Conservation (phyloP, 768 basidiomycete species). For the Amanita pallidorosea region DNA sequence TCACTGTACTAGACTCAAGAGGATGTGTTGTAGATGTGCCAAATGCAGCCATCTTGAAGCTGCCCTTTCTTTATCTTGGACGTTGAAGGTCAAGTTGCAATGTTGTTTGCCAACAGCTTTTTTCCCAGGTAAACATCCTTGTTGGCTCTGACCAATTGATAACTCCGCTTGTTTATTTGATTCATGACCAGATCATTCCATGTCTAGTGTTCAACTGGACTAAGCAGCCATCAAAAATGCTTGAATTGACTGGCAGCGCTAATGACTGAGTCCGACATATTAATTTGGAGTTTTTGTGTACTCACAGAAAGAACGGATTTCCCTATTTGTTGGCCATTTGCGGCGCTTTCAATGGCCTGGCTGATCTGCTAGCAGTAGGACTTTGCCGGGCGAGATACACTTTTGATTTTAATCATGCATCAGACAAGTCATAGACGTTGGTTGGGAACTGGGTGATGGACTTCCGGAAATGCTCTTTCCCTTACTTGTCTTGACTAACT, state of each 20-base stretch:
- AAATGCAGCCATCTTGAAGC: constrained; percentile 5
- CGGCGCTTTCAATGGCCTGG: neutral
- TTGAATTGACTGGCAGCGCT: neutral
- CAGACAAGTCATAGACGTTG: too few species aligned
- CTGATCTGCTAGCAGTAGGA: neutral
- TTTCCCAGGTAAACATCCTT: neutral
- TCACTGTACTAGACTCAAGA: neutral
- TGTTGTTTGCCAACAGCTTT: neutral
- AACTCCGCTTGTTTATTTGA: neutral
- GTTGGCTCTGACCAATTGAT: neutral
- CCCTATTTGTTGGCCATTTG: neutral
- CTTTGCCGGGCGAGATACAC: neutral
- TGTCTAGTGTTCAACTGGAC: neutral
- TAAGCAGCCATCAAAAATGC: neutral
- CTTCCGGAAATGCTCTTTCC: neutral
- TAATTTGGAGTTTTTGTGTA: neutral
- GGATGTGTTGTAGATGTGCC: constrained; percentile 4
- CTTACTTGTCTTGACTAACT: neutral
- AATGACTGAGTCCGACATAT: neutral
- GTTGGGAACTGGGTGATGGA: neutral
- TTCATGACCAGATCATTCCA: neutral
- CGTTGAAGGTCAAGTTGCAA: neutral
- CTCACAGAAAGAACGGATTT: neutral
- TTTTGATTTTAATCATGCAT: neutral
- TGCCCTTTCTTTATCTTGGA: constrained; percentile 3